Percentiles rank a stretch among this genome's conserved stretches.
These are phyloP conservation scores for Albatrellus ellisii DNA, from an alignment of 768 basidiomycete species.

Conservation along the genomic window DNA sequence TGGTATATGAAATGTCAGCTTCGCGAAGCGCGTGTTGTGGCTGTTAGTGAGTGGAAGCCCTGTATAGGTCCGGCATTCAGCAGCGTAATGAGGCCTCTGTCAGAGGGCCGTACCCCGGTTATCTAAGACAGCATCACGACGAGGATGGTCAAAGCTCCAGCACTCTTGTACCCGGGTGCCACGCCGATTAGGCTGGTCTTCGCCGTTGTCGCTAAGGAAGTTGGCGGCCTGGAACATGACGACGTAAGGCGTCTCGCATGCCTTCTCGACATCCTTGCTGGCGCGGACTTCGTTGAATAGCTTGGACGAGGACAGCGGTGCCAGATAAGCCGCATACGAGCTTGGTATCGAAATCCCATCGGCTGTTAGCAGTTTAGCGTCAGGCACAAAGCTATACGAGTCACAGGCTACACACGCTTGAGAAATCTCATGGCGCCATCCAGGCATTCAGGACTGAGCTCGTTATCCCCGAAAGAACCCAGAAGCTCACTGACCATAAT, in stretches of 20 bases:
- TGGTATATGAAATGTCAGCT: constrained; percentile 82
- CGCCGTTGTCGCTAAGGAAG: constrained; percentile 68
- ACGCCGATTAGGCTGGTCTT: constrained; percentile 48
- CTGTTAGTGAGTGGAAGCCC: constrained; percentile 90
- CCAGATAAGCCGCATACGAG: constrained; percentile 90
- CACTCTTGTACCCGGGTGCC: constrained; percentile 85
- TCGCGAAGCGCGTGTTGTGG: constrained; percentile 85
- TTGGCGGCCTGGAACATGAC: constrained; percentile 97
- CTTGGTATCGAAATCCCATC: constrained; percentile 92
- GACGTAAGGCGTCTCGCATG: constrained; percentile 91
- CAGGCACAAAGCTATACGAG: constrained; percentile 9
- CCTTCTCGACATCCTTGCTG: constrained; percentile 45
- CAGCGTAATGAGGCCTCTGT: background rate
- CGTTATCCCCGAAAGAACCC: constrained; percentile 97
- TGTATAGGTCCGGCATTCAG: constrained; percentile 19
- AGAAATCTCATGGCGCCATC: constrained; percentile 92
- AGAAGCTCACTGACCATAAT: constrained; percentile 92
- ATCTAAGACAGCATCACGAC: constrained; percentile 66
- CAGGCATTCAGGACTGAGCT: constrained; percentile 94
- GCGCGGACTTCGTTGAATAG: constrained; percentile 73
- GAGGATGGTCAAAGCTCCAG: constrained; percentile 95
- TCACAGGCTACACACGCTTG: constrained; percentile 35
- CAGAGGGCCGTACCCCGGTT: constrained; percentile 36
- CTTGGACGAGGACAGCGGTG: constrained; percentile 90
- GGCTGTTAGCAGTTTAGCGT: constrained; percentile 49